Evolutionary conservation across 768 basidiomycete species (phyloP).

Genomic region (Mrakia frigida): DNA sequence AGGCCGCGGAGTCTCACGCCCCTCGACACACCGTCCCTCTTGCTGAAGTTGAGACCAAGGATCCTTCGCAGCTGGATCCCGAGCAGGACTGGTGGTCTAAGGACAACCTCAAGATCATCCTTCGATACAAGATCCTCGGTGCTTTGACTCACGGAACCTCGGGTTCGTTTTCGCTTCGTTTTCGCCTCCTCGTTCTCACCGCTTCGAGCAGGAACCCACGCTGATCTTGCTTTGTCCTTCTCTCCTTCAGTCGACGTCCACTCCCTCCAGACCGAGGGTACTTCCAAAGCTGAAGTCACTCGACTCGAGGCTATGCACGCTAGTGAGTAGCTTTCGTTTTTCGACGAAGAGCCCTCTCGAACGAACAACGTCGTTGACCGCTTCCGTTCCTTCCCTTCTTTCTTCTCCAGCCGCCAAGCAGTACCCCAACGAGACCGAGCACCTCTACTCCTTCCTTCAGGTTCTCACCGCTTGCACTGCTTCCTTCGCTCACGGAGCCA

Average conservation of each 20-base stretch:
- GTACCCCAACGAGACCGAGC: slow-evolving; percentile 49
- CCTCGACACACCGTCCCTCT: slow-evolving; percentile 16
- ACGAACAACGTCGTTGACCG: too few relatives aligned
- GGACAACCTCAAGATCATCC: slow-evolving; percentile 45
- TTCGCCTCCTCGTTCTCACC: too few relatives aligned
- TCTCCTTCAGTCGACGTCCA: slow-evolving; percentile 42
- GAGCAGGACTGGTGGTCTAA: slow-evolving; percentile 43
- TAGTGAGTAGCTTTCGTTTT: not conserved
- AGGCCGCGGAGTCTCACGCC: not conserved
- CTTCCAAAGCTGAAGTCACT: slow-evolving; percentile 36
- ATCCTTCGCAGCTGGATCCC: slow-evolving; percentile 21
- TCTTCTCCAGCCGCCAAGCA: slow-evolving; percentile 33
- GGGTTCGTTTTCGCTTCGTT: not conserved
- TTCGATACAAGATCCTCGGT: slow-evolving; percentile 40
- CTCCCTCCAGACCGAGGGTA: slow-evolving; percentile 40
- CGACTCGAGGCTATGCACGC: slow-evolving; percentile 6
- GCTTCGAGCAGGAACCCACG: not conserved
- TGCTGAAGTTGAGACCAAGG: slow-evolving; percentile 15
- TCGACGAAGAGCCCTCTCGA: too few relatives aligned
- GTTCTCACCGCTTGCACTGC: slow-evolving; percentile 48
- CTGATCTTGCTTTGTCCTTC: not conserved
- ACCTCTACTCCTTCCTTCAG: slow-evolving; percentile 49
- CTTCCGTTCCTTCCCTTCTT: not conserved
- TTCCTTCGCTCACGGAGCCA: slow-evolving; percentile 50
- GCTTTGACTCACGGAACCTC: slow-evolving; percentile 14